These are phyloP conservation scores for Lithohypha guttulata DNA, from an alignment of 2,329 filamentous ascomycete genomes.

Conservation along the genomic window DNA sequence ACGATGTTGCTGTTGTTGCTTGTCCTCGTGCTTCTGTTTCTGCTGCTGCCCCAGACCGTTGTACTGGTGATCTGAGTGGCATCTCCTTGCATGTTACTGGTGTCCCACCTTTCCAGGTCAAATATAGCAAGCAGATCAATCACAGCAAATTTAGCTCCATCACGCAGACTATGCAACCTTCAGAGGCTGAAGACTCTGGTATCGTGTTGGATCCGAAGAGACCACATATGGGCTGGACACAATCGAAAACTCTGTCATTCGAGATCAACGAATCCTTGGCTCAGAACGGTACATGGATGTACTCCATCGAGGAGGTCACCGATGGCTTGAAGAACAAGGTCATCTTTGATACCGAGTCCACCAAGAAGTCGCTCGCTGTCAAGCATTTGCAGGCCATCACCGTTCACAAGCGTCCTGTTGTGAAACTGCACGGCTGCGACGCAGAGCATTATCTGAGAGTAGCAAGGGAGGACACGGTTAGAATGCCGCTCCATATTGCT, in stretches of 20 bases:
- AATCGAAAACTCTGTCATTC: slow-evolving; percentile 61
- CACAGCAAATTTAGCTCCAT: slow-evolving; percentile 72
- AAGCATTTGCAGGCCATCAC: slow-evolving; percentile 69
- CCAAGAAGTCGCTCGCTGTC: slow-evolving; percentile 34
- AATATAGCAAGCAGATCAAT: slow-evolving; percentile 83
- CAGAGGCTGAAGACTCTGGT: slow-evolving; percentile 70
- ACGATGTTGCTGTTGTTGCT: slow-evolving; percentile 71
- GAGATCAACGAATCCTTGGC: slow-evolving; percentile 84
- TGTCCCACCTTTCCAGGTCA: slow-evolving; percentile 81
- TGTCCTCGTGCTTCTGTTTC: slow-evolving; percentile 73
- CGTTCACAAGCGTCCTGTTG: slow-evolving; percentile 75
- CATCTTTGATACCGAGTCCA: slow-evolving; percentile 45
- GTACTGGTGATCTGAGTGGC: slow-evolving; percentile 78
- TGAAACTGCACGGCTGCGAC: slow-evolving; percentile 64
- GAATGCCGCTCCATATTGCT: slow-evolving; percentile 51
- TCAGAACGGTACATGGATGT: slow-evolving; percentile 70
- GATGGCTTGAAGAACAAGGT: slow-evolving; percentile 83
- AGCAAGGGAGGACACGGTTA: slow-evolving; percentile 55
- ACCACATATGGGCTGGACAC: slow-evolving; percentile 62
- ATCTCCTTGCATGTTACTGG: slow-evolving; percentile 73
- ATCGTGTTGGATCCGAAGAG: slow-evolving; percentile 45
- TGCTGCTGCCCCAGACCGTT: slow-evolving; percentile 55
- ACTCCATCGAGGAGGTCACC: slow-evolving; percentile 81
- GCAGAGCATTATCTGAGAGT: slow-evolving; percentile 71
- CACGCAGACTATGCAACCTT: slow-evolving; percentile 87